These are phyloP conservation scores for Termitomyces sp. DNA, from an alignment of 768 basidiomycete species.

Conservation along the genomic window DNA sequence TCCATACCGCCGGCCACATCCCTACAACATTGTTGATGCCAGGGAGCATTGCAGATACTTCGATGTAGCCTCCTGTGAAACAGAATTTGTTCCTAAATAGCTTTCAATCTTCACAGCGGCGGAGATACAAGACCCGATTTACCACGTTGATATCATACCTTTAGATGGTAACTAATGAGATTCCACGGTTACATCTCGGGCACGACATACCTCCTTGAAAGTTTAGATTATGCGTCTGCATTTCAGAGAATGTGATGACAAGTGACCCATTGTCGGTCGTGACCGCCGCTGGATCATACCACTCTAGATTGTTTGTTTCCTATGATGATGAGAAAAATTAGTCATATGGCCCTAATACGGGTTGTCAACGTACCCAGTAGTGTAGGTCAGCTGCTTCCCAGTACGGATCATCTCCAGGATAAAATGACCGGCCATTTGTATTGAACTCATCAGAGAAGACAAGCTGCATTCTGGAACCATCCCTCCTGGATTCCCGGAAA, in stretches of 20 bases:
- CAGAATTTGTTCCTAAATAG: conserved; percentile 71
- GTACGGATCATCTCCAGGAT: conserved; percentile 80
- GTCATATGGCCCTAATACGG: background rate
- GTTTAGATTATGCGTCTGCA: conserved; percentile 52
- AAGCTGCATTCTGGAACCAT: conserved; percentile 49
- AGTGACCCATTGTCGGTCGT: conserved; percentile 68
- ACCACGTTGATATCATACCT: conserved; percentile 38
- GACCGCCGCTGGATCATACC: conserved; percentile 79
- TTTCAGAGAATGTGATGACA: conserved; percentile 60
- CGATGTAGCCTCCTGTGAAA: conserved; percentile 74
- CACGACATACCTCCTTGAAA: conserved; percentile 52
- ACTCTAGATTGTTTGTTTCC: conserved; percentile 71
- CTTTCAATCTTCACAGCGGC: background rate
- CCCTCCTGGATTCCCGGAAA: conserved; percentile 47
- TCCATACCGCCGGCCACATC: conserved; percentile 79
- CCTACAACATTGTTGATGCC: conserved; percentile 57
- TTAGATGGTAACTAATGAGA: conserved; percentile 19
- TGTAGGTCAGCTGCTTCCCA: conserved; percentile 78
- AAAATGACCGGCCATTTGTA: conserved; percentile 67
- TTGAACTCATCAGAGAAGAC: conserved; percentile 86
- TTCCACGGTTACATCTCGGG: conserved; percentile 5
- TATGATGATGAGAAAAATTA: conserved; percentile 6
- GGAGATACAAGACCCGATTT: conserved; percentile 16
- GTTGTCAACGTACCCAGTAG: conserved; percentile 51
- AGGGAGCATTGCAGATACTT: conserved; percentile 54